Evolutionary conservation across 2,329 filamentous ascomycete genomes (phyloP).

Genomic region (Penicillium verrucosum): DNA sequence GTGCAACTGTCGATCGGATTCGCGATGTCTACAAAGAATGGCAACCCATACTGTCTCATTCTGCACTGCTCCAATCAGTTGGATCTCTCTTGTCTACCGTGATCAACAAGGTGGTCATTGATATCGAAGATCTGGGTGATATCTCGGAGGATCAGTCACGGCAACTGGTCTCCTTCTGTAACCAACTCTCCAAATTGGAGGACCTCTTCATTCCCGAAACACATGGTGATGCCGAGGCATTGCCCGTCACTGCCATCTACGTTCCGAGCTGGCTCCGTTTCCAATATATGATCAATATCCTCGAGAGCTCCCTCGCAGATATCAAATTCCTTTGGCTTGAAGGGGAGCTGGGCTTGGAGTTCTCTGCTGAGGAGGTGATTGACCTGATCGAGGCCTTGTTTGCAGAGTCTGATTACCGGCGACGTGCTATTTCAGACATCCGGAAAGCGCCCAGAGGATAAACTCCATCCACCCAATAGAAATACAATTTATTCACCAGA

Average conservation of each 20-base stretch:
- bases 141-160: slow-evolving; percentile 63
- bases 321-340: slow-evolving; percentile 65
- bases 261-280: slow-evolving; percentile 64
- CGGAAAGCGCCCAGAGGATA: slow-evolving; percentile 33
- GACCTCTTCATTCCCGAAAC: slow-evolving; percentile 54
- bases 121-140: slow-evolving; percentile 61
- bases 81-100: slow-evolving; percentile 58
- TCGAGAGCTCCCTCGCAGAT: slow-evolving; percentile 61
- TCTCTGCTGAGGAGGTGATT: slow-evolving; percentile 59
- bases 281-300: slow-evolving; percentile 61
- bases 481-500: background rate
- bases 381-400: slow-evolving; percentile 64
- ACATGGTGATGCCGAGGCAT: slow-evolving; percentile 31
- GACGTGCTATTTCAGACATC: slow-evolving; percentile 58
- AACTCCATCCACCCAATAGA: background rate
- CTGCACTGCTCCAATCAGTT: slow-evolving; percentile 59
- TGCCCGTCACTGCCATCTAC: slow-evolving; percentile 59
- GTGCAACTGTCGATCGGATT: slow-evolving; percentile 57
- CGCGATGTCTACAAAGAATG: slow-evolving; percentile 56
- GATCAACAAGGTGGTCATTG: slow-evolving; percentile 58
- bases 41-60: slow-evolving; percentile 57
- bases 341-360: slow-evolving; percentile 61
- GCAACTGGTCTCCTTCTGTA: slow-evolving; percentile 57
- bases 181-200: slow-evolving; percentile 53
- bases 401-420: slow-evolving; percentile 58